These are phyloP conservation scores for Phytophthora meadii DNA, from an alignment of 352 stramenopile genomes.

Conservation along the genomic window DNA sequence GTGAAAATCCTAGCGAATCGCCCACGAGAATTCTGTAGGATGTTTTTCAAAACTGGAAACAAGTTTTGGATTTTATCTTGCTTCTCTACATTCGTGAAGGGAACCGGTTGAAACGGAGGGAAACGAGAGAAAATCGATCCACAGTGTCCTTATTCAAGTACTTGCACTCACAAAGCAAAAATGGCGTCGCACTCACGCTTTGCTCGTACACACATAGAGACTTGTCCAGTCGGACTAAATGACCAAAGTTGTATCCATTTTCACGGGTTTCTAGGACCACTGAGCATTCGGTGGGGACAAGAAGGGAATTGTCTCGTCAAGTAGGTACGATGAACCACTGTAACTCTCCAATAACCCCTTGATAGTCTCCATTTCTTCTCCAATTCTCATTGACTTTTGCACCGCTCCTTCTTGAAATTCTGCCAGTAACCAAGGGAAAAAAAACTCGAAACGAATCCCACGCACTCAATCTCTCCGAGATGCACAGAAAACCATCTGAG, in stretches of 20 bases:
- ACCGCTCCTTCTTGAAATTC: slow-evolving; percentile 12
- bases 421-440: slow-evolving; percentile 30
- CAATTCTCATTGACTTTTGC: neutral
- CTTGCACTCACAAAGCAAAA: too few species aligned
- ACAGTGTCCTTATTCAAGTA: too few species aligned
- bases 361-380: neutral
- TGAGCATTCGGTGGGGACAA: slow-evolving; percentile 18
- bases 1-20: slow-evolving; percentile 13
- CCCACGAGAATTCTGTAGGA: slow-evolving; percentile 12
- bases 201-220: too few species aligned
- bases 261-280: slow-evolving; percentile 10
- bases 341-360: slow-evolving; percentile 4
- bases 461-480: too few species aligned
- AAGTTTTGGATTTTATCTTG: neutral
- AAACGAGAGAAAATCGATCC: slow-evolving; percentile 8
- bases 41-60: slow-evolving; percentile 6
- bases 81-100: neutral
- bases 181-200: too few species aligned
- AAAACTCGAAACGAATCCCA: slow-evolving; percentile 29
- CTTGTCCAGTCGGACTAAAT: slow-evolving; percentile 1
- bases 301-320: neutral
- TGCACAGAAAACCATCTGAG: too few species aligned
- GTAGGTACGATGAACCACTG: neutral
- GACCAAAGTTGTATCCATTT: slow-evolving; percentile 16
- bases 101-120: slow-evolving; percentile 5